A percentile compares a stretch with the other conserved stretches of the same genome.
Conservation (phyloP, 495 filamentous ascomycete genomes). For the Penicillium paradoxum region DNA sequence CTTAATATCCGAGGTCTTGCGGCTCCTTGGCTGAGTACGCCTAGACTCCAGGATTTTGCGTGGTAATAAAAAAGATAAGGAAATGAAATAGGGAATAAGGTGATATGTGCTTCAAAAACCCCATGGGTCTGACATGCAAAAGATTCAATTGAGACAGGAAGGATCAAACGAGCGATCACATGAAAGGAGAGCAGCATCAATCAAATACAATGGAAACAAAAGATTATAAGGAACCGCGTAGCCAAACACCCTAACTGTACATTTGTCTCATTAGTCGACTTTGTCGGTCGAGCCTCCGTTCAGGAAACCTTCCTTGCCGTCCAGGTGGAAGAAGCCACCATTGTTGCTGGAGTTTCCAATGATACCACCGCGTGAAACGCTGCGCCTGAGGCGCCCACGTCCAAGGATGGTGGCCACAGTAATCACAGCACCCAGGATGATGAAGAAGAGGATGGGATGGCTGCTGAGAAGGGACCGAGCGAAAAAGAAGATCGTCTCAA, state of each 20-base stretch:
- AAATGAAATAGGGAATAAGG: conserved; percentile 9
- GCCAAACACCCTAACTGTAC: conserved; percentile 38
- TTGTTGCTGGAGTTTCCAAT: conserved; percentile 52
- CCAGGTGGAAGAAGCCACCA: conserved; percentile 69
- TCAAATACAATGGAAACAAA: conserved; percentile 25
- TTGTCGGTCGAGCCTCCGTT: conserved; percentile 61
- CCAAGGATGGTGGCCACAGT: conserved; percentile 29
- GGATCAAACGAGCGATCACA: conserved; percentile 4
- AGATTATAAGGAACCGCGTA: conserved; percentile 24
- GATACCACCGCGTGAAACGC: conserved; percentile 38
- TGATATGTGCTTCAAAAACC: conserved; percentile 24
- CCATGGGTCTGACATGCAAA: conserved; percentile 19
- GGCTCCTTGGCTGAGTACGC: conserved; percentile 10
- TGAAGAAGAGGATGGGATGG: conserved; percentile 69
- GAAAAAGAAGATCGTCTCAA: conserved; percentile 76
- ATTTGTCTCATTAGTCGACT: conserved; percentile 59
- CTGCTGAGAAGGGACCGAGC: conserved; percentile 59
- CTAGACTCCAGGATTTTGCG: conserved; percentile 1
- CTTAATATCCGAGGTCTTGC: neutral
- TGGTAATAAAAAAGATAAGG: neutral
- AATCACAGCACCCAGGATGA: conserved; percentile 50
- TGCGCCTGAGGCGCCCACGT: conserved; percentile 30
- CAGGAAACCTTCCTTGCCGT: conserved; percentile 70
- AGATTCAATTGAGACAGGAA: conserved; percentile 13
- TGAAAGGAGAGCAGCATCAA: conserved; percentile 21